Percentiles rank a stretch among this genome's conserved stretches.
Evolutionary conservation across 2,329 filamentous ascomycete species (phyloP).

Genomic region (Paraphoma sp.): DNA sequence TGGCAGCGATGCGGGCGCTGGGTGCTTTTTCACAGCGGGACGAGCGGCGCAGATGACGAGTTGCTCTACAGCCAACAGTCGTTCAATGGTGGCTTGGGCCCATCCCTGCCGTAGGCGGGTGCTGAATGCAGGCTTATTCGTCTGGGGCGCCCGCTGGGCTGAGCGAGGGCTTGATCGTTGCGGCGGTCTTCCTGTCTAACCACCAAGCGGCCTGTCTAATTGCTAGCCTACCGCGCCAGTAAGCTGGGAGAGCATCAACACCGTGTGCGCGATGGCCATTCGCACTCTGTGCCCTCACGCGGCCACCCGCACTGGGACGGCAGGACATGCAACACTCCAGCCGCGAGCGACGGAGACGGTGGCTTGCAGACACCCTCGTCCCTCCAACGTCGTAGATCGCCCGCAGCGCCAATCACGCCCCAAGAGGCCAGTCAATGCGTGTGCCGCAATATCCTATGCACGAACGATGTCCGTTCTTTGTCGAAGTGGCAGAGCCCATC

Average conservation of each 20-base stretch:
- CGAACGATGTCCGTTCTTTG: slow-evolving; percentile 16
- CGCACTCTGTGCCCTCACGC: neutral
- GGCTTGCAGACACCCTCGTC: slow-evolving; percentile 26
- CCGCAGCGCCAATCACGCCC: slow-evolving; percentile 24
- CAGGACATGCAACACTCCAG: neutral
- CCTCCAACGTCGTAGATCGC: slow-evolving; percentile 25
- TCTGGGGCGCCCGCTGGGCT: slow-evolving; percentile 6
- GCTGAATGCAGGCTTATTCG: slow-evolving; percentile 3
- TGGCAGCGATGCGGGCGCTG: neutral
- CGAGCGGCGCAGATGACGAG: slow-evolving; percentile 27
- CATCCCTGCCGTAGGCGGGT: slow-evolving; percentile 27
- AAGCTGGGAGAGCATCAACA: neutral
- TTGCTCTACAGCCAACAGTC: slow-evolving; percentile 27
- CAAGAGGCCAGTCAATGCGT: slow-evolving; percentile 21
- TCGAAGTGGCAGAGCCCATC: slow-evolving; percentile 9
- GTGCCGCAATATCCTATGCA: slow-evolving; percentile 31
- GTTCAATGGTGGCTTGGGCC: slow-evolving; percentile 37
- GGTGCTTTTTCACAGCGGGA: slow-evolving; percentile 6
- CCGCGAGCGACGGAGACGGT: slow-evolving; percentile 3
- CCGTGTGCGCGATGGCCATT: neutral
- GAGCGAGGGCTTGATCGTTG: neutral
- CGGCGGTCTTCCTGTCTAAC: no score
- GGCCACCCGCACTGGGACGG: neutral
- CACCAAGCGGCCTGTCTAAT: neutral
- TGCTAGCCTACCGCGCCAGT: neutral